Evolutionary conservation across 2,329 filamentous ascomycete species (phyloP).

Genomic region (Trichoderma sp.): DNA sequence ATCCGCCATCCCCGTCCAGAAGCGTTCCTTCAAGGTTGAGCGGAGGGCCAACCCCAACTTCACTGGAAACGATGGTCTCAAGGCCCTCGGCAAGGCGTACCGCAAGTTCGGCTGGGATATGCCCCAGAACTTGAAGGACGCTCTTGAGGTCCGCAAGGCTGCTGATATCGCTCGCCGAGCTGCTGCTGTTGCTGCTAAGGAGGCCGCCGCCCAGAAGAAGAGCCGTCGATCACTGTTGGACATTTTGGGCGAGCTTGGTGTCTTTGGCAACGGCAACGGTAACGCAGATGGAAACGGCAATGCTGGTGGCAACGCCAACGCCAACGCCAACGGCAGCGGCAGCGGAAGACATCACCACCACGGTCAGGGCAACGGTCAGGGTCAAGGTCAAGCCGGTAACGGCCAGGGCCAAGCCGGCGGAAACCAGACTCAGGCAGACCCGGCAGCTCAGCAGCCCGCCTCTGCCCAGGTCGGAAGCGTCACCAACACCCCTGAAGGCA

Average conservation of each 20-base stretch:
- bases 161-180: constrained; percentile 14
- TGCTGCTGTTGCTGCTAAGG: neutral
- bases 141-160: constrained; percentile 29
- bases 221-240: neutral
- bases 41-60: constrained; percentile 55
- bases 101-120: constrained; percentile 62
- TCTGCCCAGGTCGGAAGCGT: constrained; percentile 49
- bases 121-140: constrained; percentile 41
- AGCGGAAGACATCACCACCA: neutral
- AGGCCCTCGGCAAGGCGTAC: constrained; percentile 63
- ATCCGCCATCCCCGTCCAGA: constrained; percentile 40
- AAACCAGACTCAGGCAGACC: neutral
- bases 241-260: neutral
- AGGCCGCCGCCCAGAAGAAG: neutral
- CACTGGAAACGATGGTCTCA: constrained; percentile 53
- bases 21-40: constrained; percentile 60
- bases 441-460: neutral
- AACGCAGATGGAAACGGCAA: constrained; percentile 2
- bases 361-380: neutral
- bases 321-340: constrained; percentile 1
- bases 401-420: constrained; percentile 1
- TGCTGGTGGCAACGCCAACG: neutral
- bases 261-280: constrained; percentile 3
- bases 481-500: constrained; percentile 57
- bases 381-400: neutral